Conservation (phyloP, 345 rosid genomes). For the Eucalyptus camaldulensis region DNA sequence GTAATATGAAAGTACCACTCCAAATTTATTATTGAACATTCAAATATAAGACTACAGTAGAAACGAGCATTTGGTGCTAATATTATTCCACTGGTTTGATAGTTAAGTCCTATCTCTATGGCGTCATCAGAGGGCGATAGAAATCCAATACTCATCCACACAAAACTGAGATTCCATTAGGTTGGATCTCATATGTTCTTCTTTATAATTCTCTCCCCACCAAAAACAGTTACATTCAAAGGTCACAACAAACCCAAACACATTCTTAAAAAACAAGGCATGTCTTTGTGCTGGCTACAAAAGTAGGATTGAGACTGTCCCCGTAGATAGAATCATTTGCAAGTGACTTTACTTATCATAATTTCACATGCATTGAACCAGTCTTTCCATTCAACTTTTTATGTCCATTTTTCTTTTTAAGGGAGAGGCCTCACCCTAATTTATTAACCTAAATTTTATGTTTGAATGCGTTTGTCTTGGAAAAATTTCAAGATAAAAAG, state of each 20-base stretch:
- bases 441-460: neutral
- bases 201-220: neutral
- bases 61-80: neutral
- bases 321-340: neutral
- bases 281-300: neutral
- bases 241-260: neutral
- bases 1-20: neutral
- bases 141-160: neutral
- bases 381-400: neutral
- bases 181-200: neutral
- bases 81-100: neutral
- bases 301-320: neutral
- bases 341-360: neutral
- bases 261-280: neutral
- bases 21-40: neutral
- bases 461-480: neutral
- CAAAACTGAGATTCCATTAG: neutral
- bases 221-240: neutral
- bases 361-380: neutral
- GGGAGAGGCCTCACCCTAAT: neutral
- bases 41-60: neutral
- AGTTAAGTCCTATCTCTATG: neutral
- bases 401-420: neutral
- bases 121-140: neutral
- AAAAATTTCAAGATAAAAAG: neutral